Conservation (phyloP, 768 basidiomycete genomes). For the Tylopilus rubrobrunneus region DNA sequence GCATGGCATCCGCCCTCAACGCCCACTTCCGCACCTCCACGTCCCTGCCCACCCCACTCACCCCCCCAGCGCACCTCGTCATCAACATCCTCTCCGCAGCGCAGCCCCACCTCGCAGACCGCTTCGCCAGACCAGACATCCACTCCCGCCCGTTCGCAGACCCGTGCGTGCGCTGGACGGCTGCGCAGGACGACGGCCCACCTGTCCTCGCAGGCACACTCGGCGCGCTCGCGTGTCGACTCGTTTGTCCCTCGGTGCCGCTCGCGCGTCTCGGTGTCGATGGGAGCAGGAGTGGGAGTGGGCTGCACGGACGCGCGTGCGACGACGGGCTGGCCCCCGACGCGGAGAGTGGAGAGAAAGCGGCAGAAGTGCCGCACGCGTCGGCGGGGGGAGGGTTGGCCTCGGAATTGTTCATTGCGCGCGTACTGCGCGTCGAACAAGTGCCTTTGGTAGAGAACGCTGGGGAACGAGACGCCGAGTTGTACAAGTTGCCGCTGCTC, state of each 20-base stretch:
- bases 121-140: slow-evolving; percentile 72
- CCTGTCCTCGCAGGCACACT: slow-evolving; percentile 58
- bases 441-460: slow-evolving; percentile 23
- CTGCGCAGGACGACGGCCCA: slow-evolving; percentile 46
- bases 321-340: slow-evolving; percentile 14
- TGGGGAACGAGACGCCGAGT: slow-evolving; percentile 2
- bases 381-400: slow-evolving; percentile 34
- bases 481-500: slow-evolving; percentile 50
- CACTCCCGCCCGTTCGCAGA: slow-evolving; percentile 56
- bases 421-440: slow-evolving; percentile 62
- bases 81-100: slow-evolving; percentile 75
- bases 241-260: slow-evolving; percentile 58
- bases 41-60: not conserved
- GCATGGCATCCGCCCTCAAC: slow-evolving; percentile 68
- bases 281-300: too few relatives aligned
- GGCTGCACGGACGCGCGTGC: slow-evolving; percentile 4
- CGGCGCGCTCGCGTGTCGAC: slow-evolving; percentile 69
- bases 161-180: slow-evolving; percentile 33
- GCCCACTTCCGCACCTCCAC: slow-evolving; percentile 10
- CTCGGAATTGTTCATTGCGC: slow-evolving; percentile 79
- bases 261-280: slow-evolving; percentile 46
- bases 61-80: slow-evolving; percentile 50
- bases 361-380: slow-evolving; percentile 8
- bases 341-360: not conserved
- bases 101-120: slow-evolving; percentile 58